Percentiles rank a stretch among this genome's conserved stretches.
These are phyloP conservation scores for Piloderma croceum DNA, from an alignment of 768 basidiomycete species.

Conservation along the genomic window DNA sequence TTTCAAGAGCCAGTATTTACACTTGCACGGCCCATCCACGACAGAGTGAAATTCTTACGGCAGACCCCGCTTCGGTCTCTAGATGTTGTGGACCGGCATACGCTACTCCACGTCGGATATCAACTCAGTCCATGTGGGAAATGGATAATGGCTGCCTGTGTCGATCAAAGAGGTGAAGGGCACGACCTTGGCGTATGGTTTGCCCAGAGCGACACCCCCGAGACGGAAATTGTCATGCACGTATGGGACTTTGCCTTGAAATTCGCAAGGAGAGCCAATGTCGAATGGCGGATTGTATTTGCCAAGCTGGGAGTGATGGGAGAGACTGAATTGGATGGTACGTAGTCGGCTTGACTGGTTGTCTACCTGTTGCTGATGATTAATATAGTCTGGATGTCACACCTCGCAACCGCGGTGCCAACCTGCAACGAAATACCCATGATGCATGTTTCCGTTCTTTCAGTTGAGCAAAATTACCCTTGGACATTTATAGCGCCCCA, in stretches of 20 bases:
- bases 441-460: slow-evolving; percentile 55
- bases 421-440: slow-evolving; percentile 39
- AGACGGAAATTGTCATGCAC: slow-evolving; percentile 47
- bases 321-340: slow-evolving; percentile 60
- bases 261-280: slow-evolving; percentile 57
- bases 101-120: slow-evolving; percentile 75
- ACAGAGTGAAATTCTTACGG: slow-evolving; percentile 32
- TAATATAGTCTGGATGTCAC: slow-evolving; percentile 58
- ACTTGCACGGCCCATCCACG: slow-evolving; percentile 42
- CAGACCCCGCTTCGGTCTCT: slow-evolving; percentile 36
- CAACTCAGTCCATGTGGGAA: slow-evolving; percentile 57
- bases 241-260: slow-evolving; percentile 68
- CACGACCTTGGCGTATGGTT: slow-evolving; percentile 67
- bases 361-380: slow-evolving; percentile 6
- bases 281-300: slow-evolving; percentile 79
- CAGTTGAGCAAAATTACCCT: slow-evolving; percentile 52
- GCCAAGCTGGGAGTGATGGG: slow-evolving; percentile 61
- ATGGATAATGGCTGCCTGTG: slow-evolving; percentile 71
- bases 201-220: slow-evolving; percentile 43
- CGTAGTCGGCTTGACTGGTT: slow-evolving; percentile 18
- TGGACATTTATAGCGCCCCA: slow-evolving; percentile 50
- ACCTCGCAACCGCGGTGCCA: slow-evolving; percentile 39
- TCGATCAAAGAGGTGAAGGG: slow-evolving; percentile 76
- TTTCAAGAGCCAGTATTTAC: slow-evolving; percentile 65
- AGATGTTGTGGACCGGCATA: slow-evolving; percentile 52